A percentile compares a stretch with the other conserved stretches of the same genome.
Conservation (phyloP, 805 yeast species). For the Candida chilensis region DNA sequence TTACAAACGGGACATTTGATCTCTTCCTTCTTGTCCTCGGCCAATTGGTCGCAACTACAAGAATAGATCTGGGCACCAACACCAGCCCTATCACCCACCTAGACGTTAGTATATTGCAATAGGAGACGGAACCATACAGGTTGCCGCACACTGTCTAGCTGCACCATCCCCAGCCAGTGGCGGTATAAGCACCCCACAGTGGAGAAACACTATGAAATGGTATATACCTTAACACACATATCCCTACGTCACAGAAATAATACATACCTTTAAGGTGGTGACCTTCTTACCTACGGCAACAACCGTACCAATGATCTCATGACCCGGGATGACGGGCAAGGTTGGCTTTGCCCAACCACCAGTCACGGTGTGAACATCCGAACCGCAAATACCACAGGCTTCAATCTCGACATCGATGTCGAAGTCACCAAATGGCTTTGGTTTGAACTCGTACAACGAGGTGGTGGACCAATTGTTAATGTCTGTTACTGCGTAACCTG, state of each 20-base stretch:
- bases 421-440: constrained; percentile 7
- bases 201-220: too few species aligned
- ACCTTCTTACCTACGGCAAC: constrained; percentile 52
- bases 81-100: constrained; percentile 73
- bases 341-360: constrained; percentile 39
- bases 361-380: constrained; percentile 42
- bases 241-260: too few species aligned
- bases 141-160: too few species aligned
- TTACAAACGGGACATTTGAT: constrained; percentile 52
- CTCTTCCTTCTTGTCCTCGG: too few species aligned
- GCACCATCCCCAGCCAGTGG: too few species aligned
- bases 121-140: too few species aligned
- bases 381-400: constrained; percentile 50
- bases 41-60: too few species aligned
- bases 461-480: constrained; percentile 8
- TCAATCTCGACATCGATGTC: constrained; percentile 28
- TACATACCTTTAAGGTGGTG: constrained; percentile 30
- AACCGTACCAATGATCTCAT: constrained; percentile 52
- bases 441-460: constrained; percentile 4
- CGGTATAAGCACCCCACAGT: too few species aligned
- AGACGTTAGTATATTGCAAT: too few species aligned
- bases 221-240: too few species aligned
- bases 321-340: constrained; percentile 37
- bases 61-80: constrained; percentile 63
- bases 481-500: constrained; percentile 23